Evolutionary conservation across 495 filamentous ascomycete species (phyloP).

Genomic region (Pyrenopolyporus hunteri): DNA sequence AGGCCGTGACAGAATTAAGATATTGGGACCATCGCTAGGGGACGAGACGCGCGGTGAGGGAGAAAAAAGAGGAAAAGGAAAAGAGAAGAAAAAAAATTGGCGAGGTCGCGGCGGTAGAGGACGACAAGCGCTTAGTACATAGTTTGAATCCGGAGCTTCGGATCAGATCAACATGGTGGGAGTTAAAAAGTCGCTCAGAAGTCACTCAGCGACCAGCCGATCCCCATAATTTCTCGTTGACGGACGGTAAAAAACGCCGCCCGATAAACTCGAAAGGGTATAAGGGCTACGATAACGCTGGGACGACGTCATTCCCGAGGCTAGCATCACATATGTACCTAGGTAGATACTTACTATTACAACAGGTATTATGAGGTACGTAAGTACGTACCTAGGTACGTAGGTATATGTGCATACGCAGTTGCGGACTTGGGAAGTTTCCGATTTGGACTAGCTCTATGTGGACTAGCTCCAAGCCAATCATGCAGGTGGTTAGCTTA

Average conservation of each 20-base stretch:
- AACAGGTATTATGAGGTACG: no score
- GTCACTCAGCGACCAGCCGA: conserved; percentile 29
- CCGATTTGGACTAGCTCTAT: no score
- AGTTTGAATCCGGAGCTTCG: conserved; percentile 28
- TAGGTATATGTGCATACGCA: no score
- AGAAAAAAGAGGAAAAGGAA: neutral
- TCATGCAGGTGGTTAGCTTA: no score
- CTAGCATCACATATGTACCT: neutral
- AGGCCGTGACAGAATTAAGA: conserved; percentile 4
- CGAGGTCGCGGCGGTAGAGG: conserved; percentile 15
- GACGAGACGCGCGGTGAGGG: conserved; percentile 9
- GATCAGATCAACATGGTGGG: conserved; percentile 26
- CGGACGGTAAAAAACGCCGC: neutral
- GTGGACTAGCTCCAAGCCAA: no score
- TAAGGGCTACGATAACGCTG: conserved; percentile 7
- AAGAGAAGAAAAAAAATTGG: conserved; percentile 8
- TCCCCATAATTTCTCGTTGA: conserved; percentile 13
- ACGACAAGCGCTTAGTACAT: neutral
- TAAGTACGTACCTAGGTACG: no score
- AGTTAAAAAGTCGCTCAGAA: conserved; percentile 19
- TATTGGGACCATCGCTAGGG: conserved; percentile 10
- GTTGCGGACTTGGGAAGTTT: no score
- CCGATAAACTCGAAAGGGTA: conserved; percentile 12
- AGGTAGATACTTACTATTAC: neutral
- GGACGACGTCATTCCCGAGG: conserved; percentile 33